Evolutionary conservation across 148 eudicot species (phyloP).

Genomic region (Nyssa sinensis): DNA sequence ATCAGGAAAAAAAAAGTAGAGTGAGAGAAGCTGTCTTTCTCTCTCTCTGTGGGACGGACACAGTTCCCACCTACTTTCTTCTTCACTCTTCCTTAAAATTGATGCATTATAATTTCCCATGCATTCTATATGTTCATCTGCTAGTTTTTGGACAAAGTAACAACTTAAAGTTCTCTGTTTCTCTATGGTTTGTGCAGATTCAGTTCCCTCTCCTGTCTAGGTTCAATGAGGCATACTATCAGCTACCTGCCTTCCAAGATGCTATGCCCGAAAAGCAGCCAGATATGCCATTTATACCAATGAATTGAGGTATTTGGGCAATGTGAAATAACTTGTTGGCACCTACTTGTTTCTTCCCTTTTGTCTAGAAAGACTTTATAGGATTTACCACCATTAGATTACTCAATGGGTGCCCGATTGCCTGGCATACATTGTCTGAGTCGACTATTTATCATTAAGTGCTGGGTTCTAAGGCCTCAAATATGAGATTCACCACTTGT

Average conservation of each 20-base stretch:
- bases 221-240: slow-evolving; percentile 58
- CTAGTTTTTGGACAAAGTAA: neutral
- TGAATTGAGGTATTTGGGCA: neutral
- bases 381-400: neutral
- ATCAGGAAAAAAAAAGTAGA: no score
- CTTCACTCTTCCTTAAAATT: neutral
- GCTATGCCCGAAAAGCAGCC: slow-evolving; percentile 81
- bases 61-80: neutral
- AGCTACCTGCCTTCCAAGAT: slow-evolving; percentile 60
- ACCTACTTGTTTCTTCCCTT: neutral
- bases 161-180: neutral
- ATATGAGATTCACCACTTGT: neutral
- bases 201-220: slow-evolving; percentile 60
- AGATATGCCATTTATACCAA: slow-evolving; percentile 29
- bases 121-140: neutral
- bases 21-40: no score
- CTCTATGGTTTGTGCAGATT: slow-evolving; percentile 38
- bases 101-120: neutral
- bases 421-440: neutral
- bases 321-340: neutral
- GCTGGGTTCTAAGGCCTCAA: neutral
- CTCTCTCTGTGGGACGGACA: no score
- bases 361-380: neutral
- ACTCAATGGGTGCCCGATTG: no score
- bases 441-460: no score